Conservation (phyloP, 495 filamentous ascomycete species). For the Penicillium manginii region DNA sequence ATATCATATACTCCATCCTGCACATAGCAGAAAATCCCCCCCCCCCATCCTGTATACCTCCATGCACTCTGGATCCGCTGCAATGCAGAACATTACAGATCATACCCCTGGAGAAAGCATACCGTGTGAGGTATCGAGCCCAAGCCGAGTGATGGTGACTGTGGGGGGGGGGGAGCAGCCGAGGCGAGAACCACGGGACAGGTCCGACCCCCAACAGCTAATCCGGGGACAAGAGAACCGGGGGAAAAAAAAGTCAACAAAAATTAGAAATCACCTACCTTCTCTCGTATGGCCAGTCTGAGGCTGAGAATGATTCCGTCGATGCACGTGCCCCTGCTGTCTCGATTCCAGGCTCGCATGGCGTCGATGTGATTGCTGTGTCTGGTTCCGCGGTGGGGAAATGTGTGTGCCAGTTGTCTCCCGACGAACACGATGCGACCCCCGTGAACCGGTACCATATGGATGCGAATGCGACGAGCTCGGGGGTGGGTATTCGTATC, state of each 20-base stretch:
- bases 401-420: slow-evolving; percentile 22
- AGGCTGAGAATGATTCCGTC: slow-evolving; percentile 30
- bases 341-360: slow-evolving; percentile 30
- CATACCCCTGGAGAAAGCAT: not conserved
- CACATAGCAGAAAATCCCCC: too few relatives aligned
- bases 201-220: slow-evolving; percentile 28
- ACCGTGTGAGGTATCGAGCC: not conserved
- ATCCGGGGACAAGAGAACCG: slow-evolving; percentile 19
- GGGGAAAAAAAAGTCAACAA: not conserved
- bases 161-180: slow-evolving; percentile 21
- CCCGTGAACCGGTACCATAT: slow-evolving; percentile 6
- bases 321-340: slow-evolving; percentile 26
- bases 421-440: slow-evolving; percentile 18
- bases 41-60: too few relatives aligned
- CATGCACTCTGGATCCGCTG: too few relatives aligned
- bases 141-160: not conserved
- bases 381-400: slow-evolving; percentile 22
- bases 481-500: slow-evolving; percentile 28
- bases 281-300: slow-evolving; percentile 31
- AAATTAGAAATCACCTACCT: slow-evolving; percentile 30
- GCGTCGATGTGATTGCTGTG: slow-evolving; percentile 24
- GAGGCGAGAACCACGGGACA: slow-evolving; percentile 32
- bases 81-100: too few relatives aligned
- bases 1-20: not conserved
- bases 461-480: slow-evolving; percentile 18